Evolutionary conservation across 495 filamentous ascomycete species (phyloP).

Genomic region (Neurospora intermedia): DNA sequence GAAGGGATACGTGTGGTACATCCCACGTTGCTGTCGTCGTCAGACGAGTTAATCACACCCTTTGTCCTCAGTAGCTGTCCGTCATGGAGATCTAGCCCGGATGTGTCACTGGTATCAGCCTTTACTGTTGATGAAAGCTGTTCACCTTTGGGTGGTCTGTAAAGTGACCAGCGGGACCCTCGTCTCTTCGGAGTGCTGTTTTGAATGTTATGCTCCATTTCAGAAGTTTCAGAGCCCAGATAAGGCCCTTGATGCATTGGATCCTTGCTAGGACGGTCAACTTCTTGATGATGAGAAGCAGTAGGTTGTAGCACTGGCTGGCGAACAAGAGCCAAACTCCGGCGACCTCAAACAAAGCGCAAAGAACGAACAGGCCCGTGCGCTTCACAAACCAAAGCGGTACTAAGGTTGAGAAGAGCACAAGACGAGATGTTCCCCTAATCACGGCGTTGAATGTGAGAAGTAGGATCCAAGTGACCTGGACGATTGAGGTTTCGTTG

Average conservation of each 20-base stretch:
- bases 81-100: not conserved
- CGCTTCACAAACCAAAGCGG: not conserved
- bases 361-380: not conserved
- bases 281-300: not conserved
- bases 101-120: not conserved
- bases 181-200: not conserved
- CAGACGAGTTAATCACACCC: not conserved
- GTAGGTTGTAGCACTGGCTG: not conserved
- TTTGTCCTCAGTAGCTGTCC: not conserved
- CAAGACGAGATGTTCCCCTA: not conserved
- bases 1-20: not conserved
- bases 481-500: not conserved
- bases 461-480: not conserved
- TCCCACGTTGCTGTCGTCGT: not conserved
- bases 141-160: not conserved
- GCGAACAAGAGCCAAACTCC: not conserved
- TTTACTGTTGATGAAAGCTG: not conserved
- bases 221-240: not conserved
- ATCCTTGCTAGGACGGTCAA: not conserved
- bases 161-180: not conserved
- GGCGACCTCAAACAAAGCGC: not conserved
- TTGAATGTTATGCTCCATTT: not conserved
- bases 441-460: not conserved
- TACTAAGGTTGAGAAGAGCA: not conserved
- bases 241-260: not conserved